Evolutionary conservation across 2,329 filamentous ascomycete species (phyloP).

Genomic region (Fusarium sp.): DNA sequence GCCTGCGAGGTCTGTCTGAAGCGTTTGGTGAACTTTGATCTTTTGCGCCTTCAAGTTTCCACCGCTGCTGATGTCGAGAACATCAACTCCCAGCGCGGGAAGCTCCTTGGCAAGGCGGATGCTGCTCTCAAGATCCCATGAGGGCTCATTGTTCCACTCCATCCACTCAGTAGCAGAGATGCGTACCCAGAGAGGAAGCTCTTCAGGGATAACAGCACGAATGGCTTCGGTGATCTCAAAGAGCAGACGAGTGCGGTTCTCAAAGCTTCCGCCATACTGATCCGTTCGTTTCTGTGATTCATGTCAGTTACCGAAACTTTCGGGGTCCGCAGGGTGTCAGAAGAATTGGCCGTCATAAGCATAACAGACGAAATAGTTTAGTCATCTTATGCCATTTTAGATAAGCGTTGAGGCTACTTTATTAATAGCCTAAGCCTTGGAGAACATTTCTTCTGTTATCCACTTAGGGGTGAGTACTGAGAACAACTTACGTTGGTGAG

Average conservation of each 20-base stretch:
- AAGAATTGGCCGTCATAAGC: too few relatives aligned
- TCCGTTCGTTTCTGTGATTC: slow-evolving; percentile 65
- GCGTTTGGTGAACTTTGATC: slow-evolving; percentile 71
- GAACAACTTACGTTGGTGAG: slow-evolving; percentile 61
- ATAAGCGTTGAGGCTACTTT: too few relatives aligned
- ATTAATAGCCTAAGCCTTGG: too few relatives aligned
- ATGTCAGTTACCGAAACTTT: slow-evolving; percentile 12
- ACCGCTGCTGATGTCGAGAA: slow-evolving; percentile 84
- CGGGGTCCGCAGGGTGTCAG: too few relatives aligned
- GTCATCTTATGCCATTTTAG: too few relatives aligned
- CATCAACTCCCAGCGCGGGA: slow-evolving; percentile 78
- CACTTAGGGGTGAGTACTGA: not conserved
- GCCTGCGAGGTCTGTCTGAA: slow-evolving; percentile 80
- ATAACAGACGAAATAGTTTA: too few relatives aligned
- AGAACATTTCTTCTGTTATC: too few relatives aligned
- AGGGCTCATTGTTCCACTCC: slow-evolving; percentile 58
- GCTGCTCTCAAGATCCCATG: slow-evolving; percentile 75
- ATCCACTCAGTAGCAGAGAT: slow-evolving; percentile 74
- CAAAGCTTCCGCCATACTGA: slow-evolving; percentile 72
- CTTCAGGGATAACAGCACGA: slow-evolving; percentile 62
- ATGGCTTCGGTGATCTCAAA: slow-evolving; percentile 64
- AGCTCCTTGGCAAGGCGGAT: slow-evolving; percentile 63
- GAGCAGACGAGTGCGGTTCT: slow-evolving; percentile 73
- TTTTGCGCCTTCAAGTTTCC: slow-evolving; percentile 74
- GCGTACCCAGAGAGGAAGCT: slow-evolving; percentile 68